Percentiles rank a stretch among this genome's conserved stretches.
Conservation (phyloP, 2,329 filamentous ascomycete species). For the Aspergillus udagawae region DNA sequence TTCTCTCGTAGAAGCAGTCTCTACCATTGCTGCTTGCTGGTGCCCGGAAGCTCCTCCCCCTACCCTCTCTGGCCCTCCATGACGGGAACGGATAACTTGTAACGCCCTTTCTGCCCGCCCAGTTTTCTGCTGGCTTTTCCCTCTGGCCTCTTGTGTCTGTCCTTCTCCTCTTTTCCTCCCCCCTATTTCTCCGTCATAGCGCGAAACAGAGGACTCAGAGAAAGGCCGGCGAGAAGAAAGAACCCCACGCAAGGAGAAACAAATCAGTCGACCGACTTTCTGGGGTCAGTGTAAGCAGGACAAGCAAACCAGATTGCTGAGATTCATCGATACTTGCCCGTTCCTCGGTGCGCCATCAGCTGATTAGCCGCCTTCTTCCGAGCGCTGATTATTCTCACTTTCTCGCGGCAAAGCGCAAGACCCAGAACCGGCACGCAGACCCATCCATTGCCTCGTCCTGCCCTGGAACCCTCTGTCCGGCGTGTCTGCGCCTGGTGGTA, state of each 20-base stretch:
- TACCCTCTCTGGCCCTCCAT: conserved; percentile 1
- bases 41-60: conserved; percentile 1
- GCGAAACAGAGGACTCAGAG: neutral
- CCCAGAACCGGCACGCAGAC: conserved; percentile 20
- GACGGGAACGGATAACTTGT: conserved; percentile 17
- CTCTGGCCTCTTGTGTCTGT: conserved; percentile 6
- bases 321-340: neutral
- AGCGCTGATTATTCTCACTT: conserved; percentile 2
- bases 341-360: conserved; percentile 14
- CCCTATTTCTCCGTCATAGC: conserved; percentile 2
- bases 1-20: neutral
- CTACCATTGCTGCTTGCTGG: conserved; percentile 7
- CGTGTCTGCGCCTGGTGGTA: conserved; percentile 9
- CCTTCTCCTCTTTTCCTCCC: conserved; percentile 3
- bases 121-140: conserved; percentile 10
- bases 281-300: neutral
- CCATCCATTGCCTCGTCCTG: conserved; percentile 17
- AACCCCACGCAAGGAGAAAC: conserved; percentile 3
- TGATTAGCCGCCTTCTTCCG: conserved; percentile 20
- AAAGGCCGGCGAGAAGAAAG: conserved; percentile 1
- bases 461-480: conserved; percentile 11
- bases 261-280: neutral
- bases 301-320: neutral
- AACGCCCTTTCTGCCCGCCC: conserved; percentile 14
- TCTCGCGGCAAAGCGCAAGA: conserved; percentile 9